Percentiles rank a stretch among this genome's conserved stretches.
Conservation (phyloP, 2,329 filamentous ascomycete species). For the Botrytis pseudocinerea region DNA sequence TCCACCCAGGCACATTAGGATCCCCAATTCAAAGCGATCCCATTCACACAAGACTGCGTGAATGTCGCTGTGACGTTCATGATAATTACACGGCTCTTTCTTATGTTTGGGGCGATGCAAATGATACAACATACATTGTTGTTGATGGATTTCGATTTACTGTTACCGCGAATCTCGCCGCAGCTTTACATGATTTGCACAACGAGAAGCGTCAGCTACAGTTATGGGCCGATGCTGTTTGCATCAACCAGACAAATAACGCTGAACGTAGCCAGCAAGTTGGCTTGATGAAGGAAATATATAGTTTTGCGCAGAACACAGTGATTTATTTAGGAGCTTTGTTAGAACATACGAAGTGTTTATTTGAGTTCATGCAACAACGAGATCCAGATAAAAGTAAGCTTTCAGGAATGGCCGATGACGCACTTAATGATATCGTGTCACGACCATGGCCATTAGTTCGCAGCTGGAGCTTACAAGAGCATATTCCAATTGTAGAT, state of each 20-base stretch:
- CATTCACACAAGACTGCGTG: neutral
- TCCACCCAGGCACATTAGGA: neutral
- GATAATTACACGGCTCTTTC: neutral
- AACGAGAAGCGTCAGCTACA: neutral
- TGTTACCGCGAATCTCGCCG: neutral
- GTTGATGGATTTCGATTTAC: neutral
- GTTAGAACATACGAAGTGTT: neutral
- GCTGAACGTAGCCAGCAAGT: neutral
- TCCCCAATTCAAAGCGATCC: neutral
- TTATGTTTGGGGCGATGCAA: conserved; percentile 12
- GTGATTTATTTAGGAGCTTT: neutral
- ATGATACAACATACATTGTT: neutral
- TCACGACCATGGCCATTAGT: neutral
- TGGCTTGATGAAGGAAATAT: neutral
- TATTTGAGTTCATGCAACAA: neutral
- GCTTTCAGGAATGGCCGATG: neutral
- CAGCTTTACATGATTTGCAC: neutral
- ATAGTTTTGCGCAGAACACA: neutral
- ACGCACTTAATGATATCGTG: neutral
- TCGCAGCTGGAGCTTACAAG: rapidly evolving
- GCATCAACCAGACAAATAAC: neutral
- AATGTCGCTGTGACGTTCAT: neutral
- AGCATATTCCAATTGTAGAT: neutral
- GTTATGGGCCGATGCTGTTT: neutral
- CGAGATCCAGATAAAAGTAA: neutral